These are phyloP conservation scores for Udeniomyces megalosporus DNA, from an alignment of 768 basidiomycete species.

Conservation along the genomic window DNA sequence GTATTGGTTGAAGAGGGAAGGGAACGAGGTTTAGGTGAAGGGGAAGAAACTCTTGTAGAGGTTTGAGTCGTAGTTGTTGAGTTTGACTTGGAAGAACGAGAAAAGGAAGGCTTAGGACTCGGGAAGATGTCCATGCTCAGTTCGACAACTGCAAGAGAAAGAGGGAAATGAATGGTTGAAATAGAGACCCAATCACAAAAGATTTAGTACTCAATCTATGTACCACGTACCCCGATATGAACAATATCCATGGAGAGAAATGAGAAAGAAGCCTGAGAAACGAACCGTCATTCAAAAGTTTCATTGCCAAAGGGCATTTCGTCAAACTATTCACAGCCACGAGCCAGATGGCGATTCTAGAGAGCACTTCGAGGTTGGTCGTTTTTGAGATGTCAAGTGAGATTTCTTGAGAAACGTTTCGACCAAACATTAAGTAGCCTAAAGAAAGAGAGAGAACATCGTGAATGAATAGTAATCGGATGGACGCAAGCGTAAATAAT, in stretches of 20 bases:
- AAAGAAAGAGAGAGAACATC: too few relatives aligned
- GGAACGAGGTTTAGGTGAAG: background rate
- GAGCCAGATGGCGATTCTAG: slow-evolving; percentile 64
- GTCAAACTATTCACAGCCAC: slow-evolving; percentile 33
- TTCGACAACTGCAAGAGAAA: slow-evolving; percentile 48
- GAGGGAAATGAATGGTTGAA: too few relatives aligned
- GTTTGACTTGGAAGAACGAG: slow-evolving; percentile 20
- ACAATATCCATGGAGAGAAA: too few relatives aligned
- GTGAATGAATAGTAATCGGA: too few relatives aligned
- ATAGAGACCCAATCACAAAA: too few relatives aligned
- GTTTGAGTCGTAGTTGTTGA: background rate
- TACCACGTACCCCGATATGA: too few relatives aligned
- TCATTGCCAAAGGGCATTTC: slow-evolving; percentile 34
- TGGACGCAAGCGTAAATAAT: too few relatives aligned
- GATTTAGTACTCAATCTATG: too few relatives aligned
- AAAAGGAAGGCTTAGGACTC: background rate
- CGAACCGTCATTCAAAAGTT: slow-evolving; percentile 2
- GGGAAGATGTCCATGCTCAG: slow-evolving; percentile 52
- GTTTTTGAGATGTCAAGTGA: slow-evolving; percentile 63
- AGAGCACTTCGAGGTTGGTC: slow-evolving; percentile 40
- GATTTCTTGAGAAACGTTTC: slow-evolving; percentile 45
- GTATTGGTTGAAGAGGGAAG: too few relatives aligned
- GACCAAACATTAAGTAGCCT: slow-evolving; percentile 80
- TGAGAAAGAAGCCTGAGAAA: background rate
- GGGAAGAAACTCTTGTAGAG: slow-evolving; percentile 3